Conservation (phyloP, 2,329 filamentous ascomycete genomes). For the Aspergillus bombycis region DNA sequence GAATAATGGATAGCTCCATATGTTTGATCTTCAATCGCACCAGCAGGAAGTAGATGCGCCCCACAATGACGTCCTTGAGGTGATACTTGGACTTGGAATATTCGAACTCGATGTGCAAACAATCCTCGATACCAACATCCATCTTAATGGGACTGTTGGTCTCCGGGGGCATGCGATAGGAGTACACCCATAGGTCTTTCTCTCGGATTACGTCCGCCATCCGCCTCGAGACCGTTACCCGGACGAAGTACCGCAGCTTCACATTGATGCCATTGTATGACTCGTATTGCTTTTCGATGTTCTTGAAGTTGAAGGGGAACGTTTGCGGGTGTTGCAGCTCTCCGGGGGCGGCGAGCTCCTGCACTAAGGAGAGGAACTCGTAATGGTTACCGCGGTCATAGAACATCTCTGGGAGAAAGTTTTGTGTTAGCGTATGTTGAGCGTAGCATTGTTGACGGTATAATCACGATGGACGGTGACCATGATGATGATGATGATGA, state of each 20-base stretch:
- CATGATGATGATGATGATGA: too few species aligned
- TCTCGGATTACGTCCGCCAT: slow-evolving; percentile 98
- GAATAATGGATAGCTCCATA: slow-evolving; percentile 98
- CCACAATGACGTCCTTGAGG: slow-evolving; percentile 97
- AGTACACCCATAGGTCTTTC: slow-evolving; percentile 99
- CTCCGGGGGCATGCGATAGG: slow-evolving; percentile 95
- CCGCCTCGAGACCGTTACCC: slow-evolving; percentile 91
- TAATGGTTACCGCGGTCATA: slow-evolving; percentile 99
- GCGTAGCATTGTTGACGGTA: not conserved
- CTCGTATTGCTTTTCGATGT: slow-evolving; percentile 99
- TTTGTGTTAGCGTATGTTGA: not conserved
- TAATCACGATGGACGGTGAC: not conserved
- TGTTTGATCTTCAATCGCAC: slow-evolving; percentile 99
- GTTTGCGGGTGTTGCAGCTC: slow-evolving; percentile 98
- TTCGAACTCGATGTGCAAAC: slow-evolving; percentile 98
- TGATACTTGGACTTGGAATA: slow-evolving; percentile 99
- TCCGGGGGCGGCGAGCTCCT: slow-evolving; percentile 93
- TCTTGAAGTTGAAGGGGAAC: slow-evolving; percentile 99
- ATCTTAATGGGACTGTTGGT: slow-evolving; percentile 99
- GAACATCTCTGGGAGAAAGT: slow-evolving; percentile 84
- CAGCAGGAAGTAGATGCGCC: slow-evolving; percentile 95
- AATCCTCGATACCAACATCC: slow-evolving; percentile 99
- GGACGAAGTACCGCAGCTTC: slow-evolving; percentile 96
- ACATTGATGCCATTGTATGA: slow-evolving; percentile 99
- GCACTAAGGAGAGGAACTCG: slow-evolving; percentile 95